These are phyloP conservation scores for Vitis cinerea DNA, from an alignment of 164 flowering plant genomes.

Conservation along the genomic window DNA sequence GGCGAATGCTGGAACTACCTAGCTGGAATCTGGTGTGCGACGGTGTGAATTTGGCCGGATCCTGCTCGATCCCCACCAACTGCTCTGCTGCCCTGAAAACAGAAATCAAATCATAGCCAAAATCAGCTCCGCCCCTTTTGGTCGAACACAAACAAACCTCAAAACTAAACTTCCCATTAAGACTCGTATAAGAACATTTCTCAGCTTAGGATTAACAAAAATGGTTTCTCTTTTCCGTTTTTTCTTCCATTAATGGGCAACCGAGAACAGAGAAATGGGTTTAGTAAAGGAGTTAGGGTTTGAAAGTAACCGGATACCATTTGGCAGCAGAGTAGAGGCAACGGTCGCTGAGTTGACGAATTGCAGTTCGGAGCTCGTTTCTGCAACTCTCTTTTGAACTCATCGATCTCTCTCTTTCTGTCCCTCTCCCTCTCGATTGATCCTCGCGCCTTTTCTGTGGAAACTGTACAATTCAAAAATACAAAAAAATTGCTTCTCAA, in stretches of 20 bases:
- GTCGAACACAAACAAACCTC: neutral
- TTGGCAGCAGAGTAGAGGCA: constrained; percentile 91
- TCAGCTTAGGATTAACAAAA: neutral
- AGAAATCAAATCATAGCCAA: neutral
- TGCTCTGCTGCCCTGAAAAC: constrained; percentile 89
- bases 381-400: constrained; percentile 63
- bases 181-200: neutral
- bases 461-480: no score
- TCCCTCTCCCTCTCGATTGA: no score
- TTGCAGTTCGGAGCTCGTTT: constrained; percentile 76
- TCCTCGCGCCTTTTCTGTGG: no score
- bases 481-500: no score
- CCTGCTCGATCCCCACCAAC: constrained; percentile 87
- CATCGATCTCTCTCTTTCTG: constrained; percentile 18
- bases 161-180: neutral
- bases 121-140: no score
- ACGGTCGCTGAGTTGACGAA: constrained; percentile 91
- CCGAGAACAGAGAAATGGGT: constrained; percentile 5
- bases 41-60: constrained; percentile 79
- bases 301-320: constrained; percentile 47
- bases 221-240: no score
- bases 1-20: constrained; percentile 80
- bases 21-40: constrained; percentile 79
- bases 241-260: no score
- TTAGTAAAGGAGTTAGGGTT: constrained; percentile 8